A percentile compares a stretch with the other conserved stretches of the same genome.
Evolutionary conservation across 2,329 filamentous ascomycete genomes (phyloP).

Genomic region (Neophaeococcomyces aloes): DNA sequence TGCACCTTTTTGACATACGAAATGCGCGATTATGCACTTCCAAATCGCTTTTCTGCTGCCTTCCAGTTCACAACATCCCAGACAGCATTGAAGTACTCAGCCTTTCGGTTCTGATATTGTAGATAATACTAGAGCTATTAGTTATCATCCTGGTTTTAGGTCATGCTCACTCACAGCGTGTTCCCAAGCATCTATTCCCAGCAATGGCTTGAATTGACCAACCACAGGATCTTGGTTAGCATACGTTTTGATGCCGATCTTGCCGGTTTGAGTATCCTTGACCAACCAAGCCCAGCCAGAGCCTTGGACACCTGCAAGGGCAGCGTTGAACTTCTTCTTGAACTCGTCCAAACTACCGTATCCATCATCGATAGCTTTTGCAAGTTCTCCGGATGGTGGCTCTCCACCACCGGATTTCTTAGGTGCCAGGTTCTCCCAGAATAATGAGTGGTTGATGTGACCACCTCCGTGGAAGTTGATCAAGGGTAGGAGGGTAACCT

Average conservation of each 20-base stretch:
- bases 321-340: constrained; percentile 54
- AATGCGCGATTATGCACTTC: constrained; percentile 2
- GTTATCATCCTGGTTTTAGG: background rate
- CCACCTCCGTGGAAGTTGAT: constrained; percentile 87
- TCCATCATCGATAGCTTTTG: constrained; percentile 47
- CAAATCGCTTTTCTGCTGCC: constrained; percentile 63
- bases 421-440: constrained; percentile 64
- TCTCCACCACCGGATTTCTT: constrained; percentile 52
- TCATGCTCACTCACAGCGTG: constrained; percentile 46
- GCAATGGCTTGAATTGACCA: constrained; percentile 67
- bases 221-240: constrained; percentile 83
- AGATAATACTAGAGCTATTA: constrained; percentile 39
- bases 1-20: constrained; percentile 8
- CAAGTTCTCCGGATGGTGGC: constrained; percentile 48
- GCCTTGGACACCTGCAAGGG: constrained; percentile 55
- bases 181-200: constrained; percentile 93
- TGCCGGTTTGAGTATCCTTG: constrained; percentile 50
- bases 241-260: constrained; percentile 52
- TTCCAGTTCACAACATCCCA: constrained; percentile 98
- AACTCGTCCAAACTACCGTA: constrained; percentile 50
- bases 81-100: constrained; percentile 84
- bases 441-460: constrained; percentile 85
- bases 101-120: constrained; percentile 95
- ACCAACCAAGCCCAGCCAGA: constrained; percentile 56
- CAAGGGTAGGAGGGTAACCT: constrained; percentile 57